Base-by-base conservation (phyloP, 1,139 yeast genomes). In the Geotrichum carabidarum region DNA sequence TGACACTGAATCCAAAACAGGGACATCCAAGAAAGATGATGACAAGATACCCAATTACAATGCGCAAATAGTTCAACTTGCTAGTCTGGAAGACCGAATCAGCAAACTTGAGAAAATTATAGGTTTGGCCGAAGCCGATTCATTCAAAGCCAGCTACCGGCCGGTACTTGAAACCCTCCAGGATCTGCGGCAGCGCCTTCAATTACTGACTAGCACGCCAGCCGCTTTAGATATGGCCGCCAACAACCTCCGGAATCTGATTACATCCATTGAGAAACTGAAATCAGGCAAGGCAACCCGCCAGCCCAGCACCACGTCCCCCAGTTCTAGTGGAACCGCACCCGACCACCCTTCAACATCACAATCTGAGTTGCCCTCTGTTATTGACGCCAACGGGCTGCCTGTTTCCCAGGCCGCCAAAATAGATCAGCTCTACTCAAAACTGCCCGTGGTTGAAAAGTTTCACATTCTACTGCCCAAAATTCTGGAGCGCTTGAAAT, bases 401-500 rank as follows among this genome's bases (percentile, higher is more conserved):
- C 12, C 40, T 1, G 17, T 32, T 8, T 15, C 49, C 12, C 44
- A 41, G 14, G 36, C 42, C 6, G 42, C 44, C 14, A 38, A 43
- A 15, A 49, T 56, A 17, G 50, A 50, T 9, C 27, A 46, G 30
- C 48, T 53, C 18, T 49, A 53, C 36, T 15, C 40, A 1, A 38
- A 51, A 38, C 41, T 51, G 11, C 40, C 45, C 1, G 14, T 42
- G 7, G 30, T 55, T 31, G 50, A 51, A 11, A 47, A 48, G 22
- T 44, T 50, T 31, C 51, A 53, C 45, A 18, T 38, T 15, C 14
- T 47, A n/a, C n/a, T 56, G 14, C 58, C 58, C 7, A 51, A 47
- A 30, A 50, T 56, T 5, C 41, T 56, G 4, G 40, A 31, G 8
- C 53, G 58, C 14, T 27, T 56, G 30, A 51, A 50, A 38, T 7